phyloP scores from a whole-genome alignment of 2,329 filamentous ascomycete species.

The Fusarium aywerte region DNA sequence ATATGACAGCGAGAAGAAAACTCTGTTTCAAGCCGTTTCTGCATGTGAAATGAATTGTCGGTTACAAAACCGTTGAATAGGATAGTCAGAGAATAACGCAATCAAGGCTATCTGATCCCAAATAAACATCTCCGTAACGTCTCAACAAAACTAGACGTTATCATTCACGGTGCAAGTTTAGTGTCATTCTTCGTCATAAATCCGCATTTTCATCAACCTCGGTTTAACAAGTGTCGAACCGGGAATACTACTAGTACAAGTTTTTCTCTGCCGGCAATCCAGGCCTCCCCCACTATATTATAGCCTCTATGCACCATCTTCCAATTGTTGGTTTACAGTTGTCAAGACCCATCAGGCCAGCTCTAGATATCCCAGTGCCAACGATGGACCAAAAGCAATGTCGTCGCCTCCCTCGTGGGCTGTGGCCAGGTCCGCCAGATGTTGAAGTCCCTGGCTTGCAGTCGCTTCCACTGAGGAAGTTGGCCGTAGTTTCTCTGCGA shows the following conservation, averaged over 20 bases:
- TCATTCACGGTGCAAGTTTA: conserved; percentile 4
- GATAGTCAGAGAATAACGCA: not conserved
- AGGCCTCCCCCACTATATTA: not conserved
- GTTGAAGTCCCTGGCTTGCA: conserved; percentile 67
- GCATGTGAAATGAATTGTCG: not conserved
- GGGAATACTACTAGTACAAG: conserved; percentile 34
- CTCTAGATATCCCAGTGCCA: conserved; percentile 53
- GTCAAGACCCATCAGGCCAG: conserved; percentile 37
- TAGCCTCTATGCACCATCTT: not conserved
- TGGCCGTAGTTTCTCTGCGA: conserved; percentile 51
- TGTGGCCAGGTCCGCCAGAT: conserved; percentile 67
- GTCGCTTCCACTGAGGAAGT: conserved; percentile 54
- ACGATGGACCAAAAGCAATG: conserved; percentile 48
- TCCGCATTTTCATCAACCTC: conserved; percentile 14
- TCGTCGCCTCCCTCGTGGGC: conserved; percentile 53
- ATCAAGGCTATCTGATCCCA: not conserved
- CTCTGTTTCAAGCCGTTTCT: conserved; percentile 14
- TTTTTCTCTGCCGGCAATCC: not conserved
- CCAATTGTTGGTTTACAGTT: not conserved
- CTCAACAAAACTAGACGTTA: conserved; percentile 30
- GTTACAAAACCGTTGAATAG: not conserved
- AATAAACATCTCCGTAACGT: not conserved
- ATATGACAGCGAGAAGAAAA: conserved; percentile 16
- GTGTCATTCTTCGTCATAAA: conserved; percentile 11
- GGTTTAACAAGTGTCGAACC: conserved; percentile 13